Conservation (phyloP, 2,329 filamentous ascomycete species). For the Hymenoscyphus salicellus region DNA sequence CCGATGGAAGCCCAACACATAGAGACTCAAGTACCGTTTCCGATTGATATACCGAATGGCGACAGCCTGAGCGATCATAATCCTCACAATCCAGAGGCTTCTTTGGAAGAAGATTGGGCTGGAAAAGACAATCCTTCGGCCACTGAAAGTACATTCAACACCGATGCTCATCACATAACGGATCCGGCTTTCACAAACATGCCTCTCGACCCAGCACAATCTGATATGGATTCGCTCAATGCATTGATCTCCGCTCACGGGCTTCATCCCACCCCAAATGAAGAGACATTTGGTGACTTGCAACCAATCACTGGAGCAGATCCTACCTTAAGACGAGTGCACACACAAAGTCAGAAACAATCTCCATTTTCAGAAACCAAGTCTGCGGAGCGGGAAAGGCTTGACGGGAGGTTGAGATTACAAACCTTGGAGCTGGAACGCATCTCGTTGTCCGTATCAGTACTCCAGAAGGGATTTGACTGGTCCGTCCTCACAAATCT, state of each 20-base stretch:
- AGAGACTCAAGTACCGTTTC: slow-evolving; percentile 14
- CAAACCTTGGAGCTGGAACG: slow-evolving; percentile 73
- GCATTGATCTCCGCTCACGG: slow-evolving; percentile 30
- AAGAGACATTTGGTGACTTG: slow-evolving; percentile 6
- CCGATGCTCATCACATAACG: slow-evolving; percentile 17
- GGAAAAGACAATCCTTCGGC: slow-evolving; percentile 17
- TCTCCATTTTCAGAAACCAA: slow-evolving; percentile 27
- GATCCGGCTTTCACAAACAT: slow-evolving; percentile 7
- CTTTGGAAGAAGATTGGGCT: slow-evolving; percentile 19
- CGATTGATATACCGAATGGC: slow-evolving; percentile 18
- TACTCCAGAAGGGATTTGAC: slow-evolving; percentile 69
- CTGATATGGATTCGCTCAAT: slow-evolving; percentile 31
- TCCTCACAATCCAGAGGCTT: slow-evolving; percentile 15
- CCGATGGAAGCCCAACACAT: slow-evolving; percentile 14
- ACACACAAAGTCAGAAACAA: slow-evolving; percentile 26
- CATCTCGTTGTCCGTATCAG: slow-evolving; percentile 67
- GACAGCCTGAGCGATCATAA: slow-evolving; percentile 19
- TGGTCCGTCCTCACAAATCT: slow-evolving; percentile 70
- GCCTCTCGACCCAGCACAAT: slow-evolving; percentile 20
- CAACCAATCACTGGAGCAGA: slow-evolving; percentile 19
- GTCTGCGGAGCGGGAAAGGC: slow-evolving; percentile 38
- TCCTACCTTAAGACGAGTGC: slow-evolving; percentile 27
- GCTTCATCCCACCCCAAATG: slow-evolving; percentile 12
- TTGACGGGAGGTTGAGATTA: slow-evolving; percentile 61
- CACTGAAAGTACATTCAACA: slow-evolving; percentile 17